Base-by-base conservation (phyloP, 2,329 filamentous ascomycete genomes). In the Botrytis porri region DNA sequence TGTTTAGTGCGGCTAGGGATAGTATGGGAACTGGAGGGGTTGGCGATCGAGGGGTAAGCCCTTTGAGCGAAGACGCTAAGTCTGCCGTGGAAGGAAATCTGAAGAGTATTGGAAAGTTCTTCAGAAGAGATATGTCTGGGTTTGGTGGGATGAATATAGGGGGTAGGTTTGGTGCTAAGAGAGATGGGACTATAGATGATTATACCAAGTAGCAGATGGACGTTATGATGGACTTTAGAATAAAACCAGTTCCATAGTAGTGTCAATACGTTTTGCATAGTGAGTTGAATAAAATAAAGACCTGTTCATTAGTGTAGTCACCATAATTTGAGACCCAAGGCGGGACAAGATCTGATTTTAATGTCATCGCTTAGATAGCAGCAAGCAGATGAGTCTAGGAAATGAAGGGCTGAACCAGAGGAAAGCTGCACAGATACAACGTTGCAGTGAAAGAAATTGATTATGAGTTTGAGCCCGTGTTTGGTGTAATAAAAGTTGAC, bases 51-150 rank as follows among this genome's bases (percentile, higher is more conserved):
- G 65, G 57, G 14, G 73, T 69, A 60, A 73, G 77, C 74, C 79
- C 79, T 32, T 59, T 80, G 61, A 76, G 77, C 83, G 85, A 79
- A 54, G 83, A 85, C 72, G 86, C 88, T 71, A 89, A 91, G 78
- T 89, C 88, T 12, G 93, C 92, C 70, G 88, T 98, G 76, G 97
- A 98, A 81, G 95, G 97, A 83, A 98, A 98, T 82, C 81, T 98
- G 82, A 95, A 94, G 84, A 97, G 94, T 81, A 93, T 99, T 83
- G 95, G 95, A 37, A 98, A 97, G 83, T 98, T 98, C 84, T 98
- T 98, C 85, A 90, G 92, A 75, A 86, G 95, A 75, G 95, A 98
- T 84, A 90, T 95, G 75, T 92, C 93, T 43, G 89, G 90, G 3
- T 87, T 95, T 76, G 91, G 92, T 3, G 70, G 70, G 22, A 71